These are phyloP conservation scores for Pestalotiopsis sp. DNA, from an alignment of 2,329 filamentous ascomycete genomes.

Conservation along the genomic window DNA sequence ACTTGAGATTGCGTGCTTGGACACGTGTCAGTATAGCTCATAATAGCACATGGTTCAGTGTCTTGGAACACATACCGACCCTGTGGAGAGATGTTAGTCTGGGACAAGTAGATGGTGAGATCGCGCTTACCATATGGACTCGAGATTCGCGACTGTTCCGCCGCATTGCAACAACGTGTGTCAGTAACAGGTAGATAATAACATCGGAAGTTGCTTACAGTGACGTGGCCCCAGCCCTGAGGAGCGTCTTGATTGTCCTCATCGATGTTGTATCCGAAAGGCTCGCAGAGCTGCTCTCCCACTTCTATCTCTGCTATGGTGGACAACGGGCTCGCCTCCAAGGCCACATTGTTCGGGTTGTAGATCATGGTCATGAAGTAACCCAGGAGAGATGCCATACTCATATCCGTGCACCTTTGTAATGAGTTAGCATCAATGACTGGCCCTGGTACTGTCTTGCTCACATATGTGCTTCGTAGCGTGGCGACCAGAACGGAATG, in stretches of 20 bases:
- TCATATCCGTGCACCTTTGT: constrained; percentile 35
- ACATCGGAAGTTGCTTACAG: constrained; percentile 13
- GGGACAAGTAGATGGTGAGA: too few species aligned
- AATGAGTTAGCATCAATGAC: background rate
- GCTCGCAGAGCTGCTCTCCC: constrained; percentile 43
- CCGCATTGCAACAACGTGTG: constrained; percentile 25
- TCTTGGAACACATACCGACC: background rate
- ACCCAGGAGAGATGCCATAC: constrained; percentile 42
- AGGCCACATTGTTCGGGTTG: constrained; percentile 48
- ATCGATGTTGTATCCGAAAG: constrained; percentile 45
- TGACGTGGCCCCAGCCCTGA: constrained; percentile 43
- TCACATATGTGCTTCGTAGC: constrained; percentile 48
- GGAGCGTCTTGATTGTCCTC: constrained; percentile 24
- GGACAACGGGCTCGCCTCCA: constrained; percentile 45
- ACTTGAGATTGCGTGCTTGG: constrained; percentile 45
- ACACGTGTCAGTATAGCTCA: background rate
- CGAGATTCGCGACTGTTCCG: constrained; percentile 47
- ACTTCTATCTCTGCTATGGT: constrained; percentile 44
- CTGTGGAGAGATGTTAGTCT: background rate
- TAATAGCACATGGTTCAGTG: background rate
- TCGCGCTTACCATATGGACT: constrained; percentile 41
- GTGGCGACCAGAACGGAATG: constrained; percentile 46
- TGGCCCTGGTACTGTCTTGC: constrained; percentile 17
- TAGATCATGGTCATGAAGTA: constrained; percentile 52
- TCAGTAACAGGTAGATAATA: too few species aligned